Evolutionary conservation across 2,329 filamentous ascomycete genomes (phyloP), one percentile per base, ranked within the genome.

Genomic region (Dothideomycetidae sp.): DNA sequence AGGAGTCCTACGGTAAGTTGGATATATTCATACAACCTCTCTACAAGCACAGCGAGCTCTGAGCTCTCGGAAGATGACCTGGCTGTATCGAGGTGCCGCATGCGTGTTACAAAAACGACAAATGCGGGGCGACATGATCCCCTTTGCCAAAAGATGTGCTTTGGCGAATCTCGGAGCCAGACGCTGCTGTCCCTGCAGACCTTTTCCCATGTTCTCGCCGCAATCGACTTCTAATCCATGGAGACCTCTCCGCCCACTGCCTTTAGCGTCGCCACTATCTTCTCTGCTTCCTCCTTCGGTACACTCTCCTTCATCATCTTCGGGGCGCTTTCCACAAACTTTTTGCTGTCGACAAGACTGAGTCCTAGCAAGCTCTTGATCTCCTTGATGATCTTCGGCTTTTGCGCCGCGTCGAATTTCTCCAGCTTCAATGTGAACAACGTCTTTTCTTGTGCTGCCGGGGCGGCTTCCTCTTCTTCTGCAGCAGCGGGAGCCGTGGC

Each of bases 341-440:
- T 99, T 80, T 99, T 99, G 67, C 83, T 93, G 64, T 99, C 90
- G 50, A 99, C 92, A 67, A 99, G 72, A 59, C 82, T 92, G 57
- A 98, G 66, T 30, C 90, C 90, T 43, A 99, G 69, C 75, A 98
- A 71, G 55, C 75, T 78, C 77, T 99, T 99, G 68, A 99, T 73
- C 70, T 99, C 90, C 75, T 99, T 99, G 73, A 98, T 99, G 53
- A 98, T 70, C 80, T 99, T 99, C 53, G 92, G 85, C 71, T 99
- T 99, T 47, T 88, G 68, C 35, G 65, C 71, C 17, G 85, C 71
- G 37, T 98, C 92, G 59, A 96, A 92, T 23, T 79, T 80, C 61
- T 82, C 72, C 46, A 99, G 77, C 69, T 94, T 96, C 48, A 99
- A 64, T 60, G 81, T 93, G 73, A 99, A 99, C 44, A 98, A 73